Conservation (phyloP, 352 stramenopile genomes). For the Phytophthora pluvialis region DNA sequence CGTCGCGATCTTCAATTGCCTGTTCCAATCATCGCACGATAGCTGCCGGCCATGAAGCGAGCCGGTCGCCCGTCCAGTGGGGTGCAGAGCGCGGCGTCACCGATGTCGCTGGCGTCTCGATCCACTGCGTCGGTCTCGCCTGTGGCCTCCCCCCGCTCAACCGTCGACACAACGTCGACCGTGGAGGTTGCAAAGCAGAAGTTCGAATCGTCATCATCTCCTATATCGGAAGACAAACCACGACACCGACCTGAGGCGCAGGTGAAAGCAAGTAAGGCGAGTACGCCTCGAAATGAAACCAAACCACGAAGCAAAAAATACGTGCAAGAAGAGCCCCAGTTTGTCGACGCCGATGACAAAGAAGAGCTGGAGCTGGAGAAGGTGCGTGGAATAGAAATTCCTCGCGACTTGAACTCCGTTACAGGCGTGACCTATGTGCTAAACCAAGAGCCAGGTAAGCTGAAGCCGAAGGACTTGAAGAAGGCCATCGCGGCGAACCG, state of each 20-base stretch:
- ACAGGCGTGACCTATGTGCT: conserved; percentile 84
- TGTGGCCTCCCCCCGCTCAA: conserved; percentile 39
- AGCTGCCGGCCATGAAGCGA: conserved; percentile 11
- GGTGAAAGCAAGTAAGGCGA: conserved; percentile 9
- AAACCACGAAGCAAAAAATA: conserved; percentile 15
- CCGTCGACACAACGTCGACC: background rate
- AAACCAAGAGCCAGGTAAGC: conserved; percentile 89
- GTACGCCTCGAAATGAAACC: background rate
- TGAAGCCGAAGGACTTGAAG: conserved; percentile 92
- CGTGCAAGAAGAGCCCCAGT: conserved; percentile 10
- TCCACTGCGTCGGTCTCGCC: conserved; percentile 19
- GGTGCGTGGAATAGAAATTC: conserved; percentile 77
- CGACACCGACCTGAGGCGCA: conserved; percentile 6
- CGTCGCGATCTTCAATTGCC: conserved; percentile 13
- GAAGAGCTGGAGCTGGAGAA: conserved; percentile 36
- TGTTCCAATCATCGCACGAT: background rate
- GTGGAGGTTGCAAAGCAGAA: conserved; percentile 10
- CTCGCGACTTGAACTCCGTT: conserved; percentile 58
- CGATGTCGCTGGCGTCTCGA: conserved; percentile 16
- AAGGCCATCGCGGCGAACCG: conserved; percentile 85
- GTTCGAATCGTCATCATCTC: background rate
- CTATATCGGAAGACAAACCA: conserved; percentile 14
- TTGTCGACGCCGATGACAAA: conserved; percentile 15
- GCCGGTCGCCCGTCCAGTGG: conserved; percentile 7
- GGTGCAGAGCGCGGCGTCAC: background rate